These are phyloP conservation scores for Rhamnella rubrinervis DNA, from an alignment of 331 rosid species.

Conservation along the genomic window DNA sequence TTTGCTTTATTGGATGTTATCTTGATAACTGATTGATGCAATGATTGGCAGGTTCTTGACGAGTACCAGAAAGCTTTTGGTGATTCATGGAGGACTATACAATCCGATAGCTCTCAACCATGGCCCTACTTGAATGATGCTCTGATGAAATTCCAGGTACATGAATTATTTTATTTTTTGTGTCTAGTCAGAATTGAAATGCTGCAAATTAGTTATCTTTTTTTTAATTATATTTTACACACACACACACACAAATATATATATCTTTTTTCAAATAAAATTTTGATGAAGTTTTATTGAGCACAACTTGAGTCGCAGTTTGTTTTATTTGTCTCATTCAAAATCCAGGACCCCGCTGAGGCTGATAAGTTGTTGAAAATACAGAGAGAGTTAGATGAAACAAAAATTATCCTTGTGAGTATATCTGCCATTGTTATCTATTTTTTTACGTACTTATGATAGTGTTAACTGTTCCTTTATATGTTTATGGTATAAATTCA, in stretches of 20 bases:
- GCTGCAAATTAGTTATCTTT: slow-evolving; percentile 2
- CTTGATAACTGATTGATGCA: background rate
- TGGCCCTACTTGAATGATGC: slow-evolving; percentile 93
- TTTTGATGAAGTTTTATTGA: background rate
- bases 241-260: too few relatives aligned
- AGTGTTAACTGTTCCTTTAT: slow-evolving; percentile 9
- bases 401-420: slow-evolving; percentile 96
- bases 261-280: too few relatives aligned
- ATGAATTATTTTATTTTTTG: slow-evolving; percentile 11
- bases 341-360: slow-evolving; percentile 89
- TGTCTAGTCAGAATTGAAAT: slow-evolving; percentile 12
- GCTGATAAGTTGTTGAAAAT: slow-evolving; percentile 95
- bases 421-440: background rate
- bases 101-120: slow-evolving; percentile 52
- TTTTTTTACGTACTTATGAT: too few relatives aligned
- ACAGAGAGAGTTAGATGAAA: slow-evolving; percentile 97
- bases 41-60: slow-evolving; percentile 44
- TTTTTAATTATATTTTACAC: background rate
- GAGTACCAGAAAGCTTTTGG: slow-evolving; percentile 58
- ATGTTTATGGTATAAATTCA: background rate
- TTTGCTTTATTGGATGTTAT: background rate
- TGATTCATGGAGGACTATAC: slow-evolving; percentile 50
- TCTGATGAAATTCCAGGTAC: slow-evolving; percentile 75
- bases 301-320: background rate
- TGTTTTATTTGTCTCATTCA: background rate